Evolutionary conservation across 306 rosid genomes (phyloP), one percentile per base, ranked within the genome.

Genomic region (Vigna hirtella): DNA sequence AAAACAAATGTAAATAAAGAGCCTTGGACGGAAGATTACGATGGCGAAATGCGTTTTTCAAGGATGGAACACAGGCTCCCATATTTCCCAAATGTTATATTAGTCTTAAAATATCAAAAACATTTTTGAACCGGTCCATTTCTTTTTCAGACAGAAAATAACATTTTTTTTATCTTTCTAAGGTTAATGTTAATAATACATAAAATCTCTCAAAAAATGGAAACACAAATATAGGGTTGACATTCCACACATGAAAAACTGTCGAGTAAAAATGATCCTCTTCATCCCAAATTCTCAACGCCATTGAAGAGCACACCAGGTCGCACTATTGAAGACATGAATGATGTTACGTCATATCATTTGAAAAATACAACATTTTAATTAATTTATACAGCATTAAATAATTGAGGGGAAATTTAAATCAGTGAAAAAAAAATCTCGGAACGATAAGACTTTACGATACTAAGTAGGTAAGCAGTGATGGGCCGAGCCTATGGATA

Each of bases 401-500:
- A 38, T 36, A 64, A 18, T 38, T 10, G 32, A 1, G 30, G 5
- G 18, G 18, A 65, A 34, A 38, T 10, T 6, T 8, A 64, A 42
- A 36, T 4, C 18, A 36, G 13, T 36, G 20, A 63, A 7, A 26
- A 6, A 17, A 22, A 22, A 45, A 0, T 0, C 2, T 4, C 17
- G 17, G 9, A 45, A 14, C 13, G 30, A 13, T 16, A 48, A 26
- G 28, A 22, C 20, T 18, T 13, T 42, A 9, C 11, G 15, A 43
- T 2, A 10, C 49, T 43, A 43, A 43, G 13, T 45, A 12, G 5
- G 15, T 11, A 12, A 45, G 1, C 50, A 1, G 30, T 13, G 42
- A 48, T 36, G 77, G 83, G 80, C 80, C 47, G 2, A 0, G 57
- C 36, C 5, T 50, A 12, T 10, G 72, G 74, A 59, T 68, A 38